These are phyloP conservation scores for Termitomyces sp. DNA, from an alignment of 768 basidiomycete species.

Conservation along the genomic window DNA sequence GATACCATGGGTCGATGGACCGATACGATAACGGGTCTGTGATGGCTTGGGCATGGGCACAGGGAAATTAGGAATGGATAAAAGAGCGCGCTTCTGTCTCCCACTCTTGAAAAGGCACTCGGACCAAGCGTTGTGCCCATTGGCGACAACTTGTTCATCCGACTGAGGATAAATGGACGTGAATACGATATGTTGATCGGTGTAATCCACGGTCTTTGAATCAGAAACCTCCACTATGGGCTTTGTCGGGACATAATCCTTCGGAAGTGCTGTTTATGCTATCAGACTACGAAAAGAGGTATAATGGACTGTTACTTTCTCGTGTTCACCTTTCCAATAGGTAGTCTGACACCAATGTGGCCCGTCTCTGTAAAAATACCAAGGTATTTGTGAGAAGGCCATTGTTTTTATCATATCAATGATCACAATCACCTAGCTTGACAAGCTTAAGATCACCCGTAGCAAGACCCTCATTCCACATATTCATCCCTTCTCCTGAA, in stretches of 20 bases:
- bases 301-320: not conserved
- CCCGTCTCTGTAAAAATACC: not conserved
- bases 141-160: not conserved
- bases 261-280: not conserved
- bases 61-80: not conserved
- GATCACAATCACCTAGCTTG: not conserved
- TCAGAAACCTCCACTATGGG: not conserved
- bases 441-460: not conserved
- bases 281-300: not conserved
- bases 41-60: not conserved
- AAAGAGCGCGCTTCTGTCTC: not conserved
- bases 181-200: not conserved
- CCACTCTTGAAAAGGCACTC: not conserved
- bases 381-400: not conserved
- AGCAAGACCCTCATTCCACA: not conserved
- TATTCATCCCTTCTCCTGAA: not conserved
- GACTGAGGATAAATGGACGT: not conserved
- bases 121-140: not conserved
- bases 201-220: not conserved
- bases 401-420: not conserved
- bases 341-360: not conserved
- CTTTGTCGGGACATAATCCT: not conserved
- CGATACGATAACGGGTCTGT: not conserved
- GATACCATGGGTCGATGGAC: constrained; percentile 11
- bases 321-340: not conserved